A percentile compares a stretch with the other conserved stretches of the same genome.
phyloP scores from a whole-genome alignment of 2,329 filamentous ascomycete genomes.

The Fusarium stilboides region DNA sequence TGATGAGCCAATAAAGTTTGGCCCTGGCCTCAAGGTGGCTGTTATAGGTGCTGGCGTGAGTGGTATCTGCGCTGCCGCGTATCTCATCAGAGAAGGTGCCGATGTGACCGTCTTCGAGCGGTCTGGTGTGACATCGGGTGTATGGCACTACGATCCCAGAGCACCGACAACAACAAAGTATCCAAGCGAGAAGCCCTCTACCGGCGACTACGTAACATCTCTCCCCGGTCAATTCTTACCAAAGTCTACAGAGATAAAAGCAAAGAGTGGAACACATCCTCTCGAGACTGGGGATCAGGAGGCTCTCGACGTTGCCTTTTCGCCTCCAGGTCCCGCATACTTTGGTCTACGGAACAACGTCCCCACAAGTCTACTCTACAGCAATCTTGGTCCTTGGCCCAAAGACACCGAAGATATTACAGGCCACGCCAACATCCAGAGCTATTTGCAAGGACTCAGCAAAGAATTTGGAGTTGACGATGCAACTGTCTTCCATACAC shows the following conservation, averaged over 20 bases:
- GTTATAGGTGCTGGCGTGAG: conserved; percentile 60
- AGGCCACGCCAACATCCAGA: conserved; percentile 68
- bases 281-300: not conserved
- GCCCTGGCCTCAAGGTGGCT: conserved; percentile 49
- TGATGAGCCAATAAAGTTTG: conserved; percentile 9
- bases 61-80: conserved; percentile 57
- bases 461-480: conserved; percentile 63
- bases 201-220: conserved; percentile 48
- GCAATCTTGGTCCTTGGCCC: conserved; percentile 67
- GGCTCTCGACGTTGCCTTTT: conserved; percentile 33
- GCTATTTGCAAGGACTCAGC: conserved; percentile 75
- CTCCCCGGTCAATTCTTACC: conserved; percentile 18
- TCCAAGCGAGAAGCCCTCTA: conserved; percentile 51
- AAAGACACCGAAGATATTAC: conserved; percentile 72
- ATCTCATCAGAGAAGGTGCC: conserved; percentile 55
- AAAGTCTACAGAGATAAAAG: not conserved
- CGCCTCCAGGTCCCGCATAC: conserved; percentile 65
- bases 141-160: conserved; percentile 58
- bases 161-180: conserved; percentile 52
- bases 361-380: conserved; percentile 69
- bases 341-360: conserved; percentile 80
- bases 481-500: conserved; percentile 69
- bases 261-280: not conserved
- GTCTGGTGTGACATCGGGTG: conserved; percentile 53
- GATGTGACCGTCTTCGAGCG: conserved; percentile 59